These are phyloP conservation scores for Mycena amicta DNA, from an alignment of 768 basidiomycete genomes.

Conservation along the genomic window DNA sequence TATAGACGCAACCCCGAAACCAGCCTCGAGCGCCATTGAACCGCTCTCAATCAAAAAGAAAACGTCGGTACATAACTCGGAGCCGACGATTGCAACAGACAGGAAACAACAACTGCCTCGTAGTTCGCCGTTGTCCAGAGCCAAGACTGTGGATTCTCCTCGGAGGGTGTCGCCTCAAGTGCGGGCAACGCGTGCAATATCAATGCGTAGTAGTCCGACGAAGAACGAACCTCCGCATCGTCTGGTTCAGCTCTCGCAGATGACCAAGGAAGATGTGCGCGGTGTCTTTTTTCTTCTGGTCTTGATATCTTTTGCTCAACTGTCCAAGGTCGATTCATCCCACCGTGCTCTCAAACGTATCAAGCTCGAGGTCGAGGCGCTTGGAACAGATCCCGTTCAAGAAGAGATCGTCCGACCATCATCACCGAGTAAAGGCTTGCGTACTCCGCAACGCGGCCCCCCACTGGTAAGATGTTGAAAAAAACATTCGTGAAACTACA, in stretches of 20 bases:
- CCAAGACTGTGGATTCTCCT: conserved; percentile 48
- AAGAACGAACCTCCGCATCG: conserved; percentile 41
- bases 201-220: conserved; percentile 30
- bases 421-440: conserved; percentile 60
- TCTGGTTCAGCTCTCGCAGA: conserved; percentile 50
- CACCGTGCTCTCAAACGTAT: conserved; percentile 75
- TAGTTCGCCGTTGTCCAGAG: conserved; percentile 55
- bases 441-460: conserved; percentile 49
- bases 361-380: conserved; percentile 63
- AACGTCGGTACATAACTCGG: conserved; percentile 56
- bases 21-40: conserved; percentile 54
- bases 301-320: conserved; percentile 12
- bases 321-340: conserved; percentile 66
- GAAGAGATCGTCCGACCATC: conserved; percentile 46
- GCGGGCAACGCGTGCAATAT: conserved; percentile 39
- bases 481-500: too few species aligned
- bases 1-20: conserved; percentile 56
- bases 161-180: conserved; percentile 59
- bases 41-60: conserved; percentile 89
- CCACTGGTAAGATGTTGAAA: too few species aligned
- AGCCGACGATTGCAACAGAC: conserved; percentile 37
- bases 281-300: background rate
- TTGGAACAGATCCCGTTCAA: conserved; percentile 33
- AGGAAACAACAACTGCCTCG: conserved; percentile 41
- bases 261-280: conserved; percentile 70